phyloP scores from a whole-genome alignment of 495 filamentous ascomycete species.

The Neurospora sp. region DNA sequence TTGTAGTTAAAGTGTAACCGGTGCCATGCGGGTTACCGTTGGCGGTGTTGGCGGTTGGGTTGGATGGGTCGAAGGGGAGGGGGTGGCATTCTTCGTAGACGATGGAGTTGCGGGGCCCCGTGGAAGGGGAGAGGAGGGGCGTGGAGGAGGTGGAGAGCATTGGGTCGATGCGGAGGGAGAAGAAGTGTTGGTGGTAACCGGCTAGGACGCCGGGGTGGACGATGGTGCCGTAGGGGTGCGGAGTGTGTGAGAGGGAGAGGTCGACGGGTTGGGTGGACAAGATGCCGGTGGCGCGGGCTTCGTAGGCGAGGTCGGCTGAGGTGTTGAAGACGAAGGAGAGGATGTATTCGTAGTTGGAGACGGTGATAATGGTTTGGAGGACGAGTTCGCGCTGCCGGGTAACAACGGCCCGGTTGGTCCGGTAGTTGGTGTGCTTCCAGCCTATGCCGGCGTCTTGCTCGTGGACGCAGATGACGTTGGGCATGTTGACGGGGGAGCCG shows the following conservation, averaged over 20 bases:
- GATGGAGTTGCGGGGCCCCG: conserved; percentile 62
- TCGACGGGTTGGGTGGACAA: conserved; percentile 72
- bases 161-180: conserved; percentile 79
- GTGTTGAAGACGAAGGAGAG: conserved; percentile 80
- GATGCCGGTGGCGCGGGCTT: conserved; percentile 80
- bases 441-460: conserved; percentile 65
- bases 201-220: conserved; percentile 78
- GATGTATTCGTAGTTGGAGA: conserved; percentile 80
- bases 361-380: conserved; percentile 66
- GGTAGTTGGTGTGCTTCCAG: conserved; percentile 79
- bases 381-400: conserved; percentile 63
- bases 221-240: conserved; percentile 60
- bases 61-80: conserved; percentile 33
- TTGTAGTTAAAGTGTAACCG: conserved; percentile 58
- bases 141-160: conserved; percentile 15
- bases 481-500: conserved; percentile 50
- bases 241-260: conserved; percentile 49
- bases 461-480: conserved; percentile 72
- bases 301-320: conserved; percentile 68
- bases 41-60: conserved; percentile 4
- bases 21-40: conserved; percentile 60
- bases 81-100: conserved; percentile 54
- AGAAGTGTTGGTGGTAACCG: conserved; percentile 76
- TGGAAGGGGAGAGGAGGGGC: conserved; percentile 30
- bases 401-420: conserved; percentile 56